Percentiles rank a stretch among this genome's conserved stretches.
phyloP scores from a whole-genome alignment of 495 filamentous ascomycete species.

The Tuber umbilicatum region DNA sequence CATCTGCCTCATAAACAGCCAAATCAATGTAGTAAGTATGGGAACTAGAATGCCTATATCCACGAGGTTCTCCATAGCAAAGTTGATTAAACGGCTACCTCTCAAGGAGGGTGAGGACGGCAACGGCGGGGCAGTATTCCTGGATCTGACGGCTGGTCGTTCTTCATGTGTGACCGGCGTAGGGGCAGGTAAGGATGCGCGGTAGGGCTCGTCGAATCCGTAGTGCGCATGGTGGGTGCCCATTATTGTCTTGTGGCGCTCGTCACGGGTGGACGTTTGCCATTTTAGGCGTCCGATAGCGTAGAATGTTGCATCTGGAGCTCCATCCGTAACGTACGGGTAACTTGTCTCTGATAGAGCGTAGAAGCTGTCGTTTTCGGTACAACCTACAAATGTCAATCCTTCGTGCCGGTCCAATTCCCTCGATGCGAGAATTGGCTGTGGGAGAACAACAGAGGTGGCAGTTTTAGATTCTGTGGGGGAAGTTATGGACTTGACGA shows the following conservation, averaged over 20 bases:
- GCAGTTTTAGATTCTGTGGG: constrained; percentile 53
- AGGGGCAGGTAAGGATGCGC: constrained; percentile 30
- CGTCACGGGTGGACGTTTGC: constrained; percentile 24
- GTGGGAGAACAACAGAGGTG: constrained; percentile 73
- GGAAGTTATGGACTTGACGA: constrained; percentile 60
- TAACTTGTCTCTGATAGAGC: constrained; percentile 84
- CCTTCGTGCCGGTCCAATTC: constrained; percentile 52
- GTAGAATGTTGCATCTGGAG: constrained; percentile 35
- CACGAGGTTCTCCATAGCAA: constrained; percentile 32
- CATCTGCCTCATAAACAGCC: background rate
- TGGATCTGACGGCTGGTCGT: constrained; percentile 23
- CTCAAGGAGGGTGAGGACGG: constrained; percentile 32
- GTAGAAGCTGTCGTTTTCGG: constrained; percentile 80
- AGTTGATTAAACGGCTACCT: constrained; percentile 28
- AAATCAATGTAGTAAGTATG: background rate
- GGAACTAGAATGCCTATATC: constrained; percentile 33
- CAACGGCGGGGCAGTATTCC: constrained; percentile 25
- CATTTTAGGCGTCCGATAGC: constrained; percentile 18
- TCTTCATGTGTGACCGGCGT: constrained; percentile 14
- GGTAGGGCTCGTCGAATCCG: constrained; percentile 27
- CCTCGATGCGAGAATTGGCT: constrained; percentile 54
- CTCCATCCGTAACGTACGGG: constrained; percentile 48
- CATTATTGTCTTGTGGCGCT: constrained; percentile 35
- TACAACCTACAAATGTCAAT: constrained; percentile 71
- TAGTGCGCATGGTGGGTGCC: constrained; percentile 34